Base-by-base conservation (phyloP, 345 rosid genomes). In the Ceriops decandra region DNA sequence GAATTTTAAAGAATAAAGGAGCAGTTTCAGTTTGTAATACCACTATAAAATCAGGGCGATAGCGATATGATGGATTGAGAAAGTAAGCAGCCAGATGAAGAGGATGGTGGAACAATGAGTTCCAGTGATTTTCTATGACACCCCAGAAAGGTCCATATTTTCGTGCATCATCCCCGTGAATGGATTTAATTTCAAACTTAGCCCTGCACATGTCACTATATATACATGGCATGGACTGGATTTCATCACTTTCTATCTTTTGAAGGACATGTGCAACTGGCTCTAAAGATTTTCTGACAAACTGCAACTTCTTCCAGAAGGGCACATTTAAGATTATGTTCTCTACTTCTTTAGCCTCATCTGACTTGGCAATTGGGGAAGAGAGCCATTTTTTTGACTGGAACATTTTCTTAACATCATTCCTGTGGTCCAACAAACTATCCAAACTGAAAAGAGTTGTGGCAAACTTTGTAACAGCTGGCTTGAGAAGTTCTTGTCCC, bases 61-160 rank as follows among this genome's bases (percentile, higher is more conserved):
- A 93, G 60, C 89, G 87, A 62, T 84, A 83, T n/a, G 90, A 83
- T 6, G 96, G 98, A 76, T 91, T 93, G 75, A 93, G 86, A 80
- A 89, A 91, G 81, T 89, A 91, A 46, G 98, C 95, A 75, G 97
- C 96, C 64, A 86, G 84, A 68, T 87, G 82, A 59, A 93, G 92
- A 20, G 98, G 98, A 69, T 93, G 97, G 71, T 78, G 90, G 77
- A 86, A 82, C 81, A 87, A 82, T 49, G 87, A 71, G 81, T 80
- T 86, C 90, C 91, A 88, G 42, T 85, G 86, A 72, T 64, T 80
- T 70, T 91, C 98, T 27, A 93, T 87, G 66, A 85, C 91, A 53
- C 81, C 84, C 90, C 90, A 89, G 65, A 93, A 82, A 10, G 98
- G 95, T 72, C 83, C 90, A 62, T 81, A 88, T 73, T 86, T 93